These are phyloP conservation scores for Monosporascus sp. DNA, from an alignment of 2,329 filamentous ascomycete genomes.

Conservation along the genomic window DNA sequence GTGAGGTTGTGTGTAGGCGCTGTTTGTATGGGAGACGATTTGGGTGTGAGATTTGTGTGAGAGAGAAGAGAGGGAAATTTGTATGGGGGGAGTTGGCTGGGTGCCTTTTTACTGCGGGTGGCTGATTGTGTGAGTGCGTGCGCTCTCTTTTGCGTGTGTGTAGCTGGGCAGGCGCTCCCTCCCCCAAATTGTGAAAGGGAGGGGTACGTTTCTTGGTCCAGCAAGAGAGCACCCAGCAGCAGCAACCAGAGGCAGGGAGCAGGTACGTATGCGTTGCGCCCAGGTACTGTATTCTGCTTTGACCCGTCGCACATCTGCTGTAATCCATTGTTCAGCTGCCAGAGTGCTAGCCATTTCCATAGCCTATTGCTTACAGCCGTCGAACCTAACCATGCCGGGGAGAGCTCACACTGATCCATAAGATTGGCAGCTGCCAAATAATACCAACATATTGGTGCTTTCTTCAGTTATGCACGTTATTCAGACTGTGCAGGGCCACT, in stretches of 20 bases:
- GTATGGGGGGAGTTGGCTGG: conserved; percentile 48
- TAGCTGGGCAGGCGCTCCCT: not conserved
- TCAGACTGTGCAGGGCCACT: not conserved
- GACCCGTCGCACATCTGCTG: not conserved
- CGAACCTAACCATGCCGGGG: not conserved
- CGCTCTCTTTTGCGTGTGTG: conserved; percentile 10
- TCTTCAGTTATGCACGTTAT: not conserved
- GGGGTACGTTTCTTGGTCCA: not conserved
- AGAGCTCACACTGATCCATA: not conserved
- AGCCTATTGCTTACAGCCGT: not conserved
- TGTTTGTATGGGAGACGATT: conserved; percentile 47
- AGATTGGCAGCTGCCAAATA: not conserved
- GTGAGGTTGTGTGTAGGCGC: conserved; percentile 36
- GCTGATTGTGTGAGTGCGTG: conserved; percentile 48
- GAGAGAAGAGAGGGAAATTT: conserved; percentile 52
- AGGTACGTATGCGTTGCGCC: not conserved
- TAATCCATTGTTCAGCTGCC: not conserved
- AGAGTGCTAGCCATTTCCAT: not conserved
- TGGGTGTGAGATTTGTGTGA: conserved; percentile 56
- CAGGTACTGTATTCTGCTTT: not conserved
- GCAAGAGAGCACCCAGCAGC: not conserved
- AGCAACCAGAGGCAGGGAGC: not conserved
- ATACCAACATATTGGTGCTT: not conserved
- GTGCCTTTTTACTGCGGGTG: conserved; percentile 61
- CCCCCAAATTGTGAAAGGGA: not conserved